These are phyloP conservation scores for Heterococcus sp. DNA, from an alignment of 108 stramenopile genomes.

Conservation along the genomic window DNA sequence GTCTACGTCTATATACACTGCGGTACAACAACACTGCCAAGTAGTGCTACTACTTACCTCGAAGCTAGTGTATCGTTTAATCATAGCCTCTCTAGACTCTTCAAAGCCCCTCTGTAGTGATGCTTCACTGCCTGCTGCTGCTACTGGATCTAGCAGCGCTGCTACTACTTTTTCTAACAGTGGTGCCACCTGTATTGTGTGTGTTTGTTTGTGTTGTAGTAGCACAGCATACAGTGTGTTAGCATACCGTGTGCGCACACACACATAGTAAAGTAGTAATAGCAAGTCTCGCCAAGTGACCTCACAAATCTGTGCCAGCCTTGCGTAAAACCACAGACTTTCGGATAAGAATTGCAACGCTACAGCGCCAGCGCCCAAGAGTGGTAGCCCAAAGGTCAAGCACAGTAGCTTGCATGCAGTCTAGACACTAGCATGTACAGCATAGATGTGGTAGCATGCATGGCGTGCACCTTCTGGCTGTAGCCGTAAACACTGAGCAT, in stretches of 20 bases:
- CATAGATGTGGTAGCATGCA: conserved; percentile 55
- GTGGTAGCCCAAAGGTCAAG: no score
- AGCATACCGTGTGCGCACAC: background rate
- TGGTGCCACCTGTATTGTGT: background rate
- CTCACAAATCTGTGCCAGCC: background rate
- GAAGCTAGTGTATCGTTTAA: no score
- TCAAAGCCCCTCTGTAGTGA: background rate
- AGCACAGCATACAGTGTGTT: background rate
- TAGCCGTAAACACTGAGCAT: conserved; percentile 62
- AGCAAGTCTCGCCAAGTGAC: background rate
- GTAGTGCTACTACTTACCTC: conserved; percentile 19
- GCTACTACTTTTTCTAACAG: background rate
- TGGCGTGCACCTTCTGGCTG: conserved; percentile 78
- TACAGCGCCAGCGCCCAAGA: no score
- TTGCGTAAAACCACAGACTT: background rate
- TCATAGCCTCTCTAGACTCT: background rate
- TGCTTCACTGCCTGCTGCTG: conserved; percentile 5
- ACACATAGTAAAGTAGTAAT: background rate
- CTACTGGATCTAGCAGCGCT: conserved; percentile 29
- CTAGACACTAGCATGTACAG: no score
- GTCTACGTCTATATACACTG: background rate
- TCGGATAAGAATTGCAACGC: no score
- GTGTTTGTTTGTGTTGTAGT: background rate
- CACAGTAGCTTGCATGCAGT: no score
- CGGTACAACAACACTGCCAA: background rate